Evolutionary conservation across 2,329 filamentous ascomycete genomes (phyloP).

Genomic region (Myriosclerotinia curreyana): DNA sequence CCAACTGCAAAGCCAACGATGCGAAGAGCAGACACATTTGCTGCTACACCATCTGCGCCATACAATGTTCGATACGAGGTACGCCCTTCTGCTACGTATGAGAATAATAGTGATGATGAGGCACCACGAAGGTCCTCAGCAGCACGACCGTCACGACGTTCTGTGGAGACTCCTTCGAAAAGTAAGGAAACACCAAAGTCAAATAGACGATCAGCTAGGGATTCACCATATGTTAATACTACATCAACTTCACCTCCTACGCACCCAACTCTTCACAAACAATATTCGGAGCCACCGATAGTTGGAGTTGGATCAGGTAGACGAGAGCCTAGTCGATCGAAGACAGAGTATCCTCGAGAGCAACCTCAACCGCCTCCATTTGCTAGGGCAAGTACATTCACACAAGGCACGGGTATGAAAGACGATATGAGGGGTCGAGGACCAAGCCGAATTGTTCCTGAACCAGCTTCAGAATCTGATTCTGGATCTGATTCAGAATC

Average conservation of each 20-base stretch:
- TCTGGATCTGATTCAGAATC: slow-evolving; percentile 18
- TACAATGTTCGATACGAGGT: slow-evolving; percentile 33
- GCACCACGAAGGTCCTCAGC: slow-evolving; percentile 36
- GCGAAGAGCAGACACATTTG: slow-evolving; percentile 37
- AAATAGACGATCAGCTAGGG: slow-evolving; percentile 17
- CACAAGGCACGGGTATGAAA: slow-evolving; percentile 18
- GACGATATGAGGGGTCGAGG: slow-evolving; percentile 25
- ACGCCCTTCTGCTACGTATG: slow-evolving; percentile 24
- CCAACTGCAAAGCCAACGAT: slow-evolving; percentile 27
- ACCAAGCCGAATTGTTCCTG: slow-evolving; percentile 28
- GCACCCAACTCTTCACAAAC: slow-evolving; percentile 34
- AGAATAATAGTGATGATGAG: slow-evolving; percentile 35
- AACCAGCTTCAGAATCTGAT: slow-evolving; percentile 11
- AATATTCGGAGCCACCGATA: slow-evolving; percentile 35
- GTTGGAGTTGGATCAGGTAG: slow-evolving; percentile 24
- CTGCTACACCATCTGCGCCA: slow-evolving; percentile 25
- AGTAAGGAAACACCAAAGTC: slow-evolving; percentile 26
- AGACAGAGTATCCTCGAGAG: slow-evolving; percentile 35
- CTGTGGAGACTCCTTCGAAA: slow-evolving; percentile 31
- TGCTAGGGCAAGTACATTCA: slow-evolving; percentile 35
- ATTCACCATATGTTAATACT: slow-evolving; percentile 33
- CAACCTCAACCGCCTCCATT: slow-evolving; percentile 30
- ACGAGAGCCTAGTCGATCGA: slow-evolving; percentile 35
- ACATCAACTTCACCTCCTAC: slow-evolving; percentile 26
- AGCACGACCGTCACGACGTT: slow-evolving; percentile 31